Evolutionary conservation across 331 rosid genomes (phyloP).

Genomic region (Dryas integrifolia): DNA sequence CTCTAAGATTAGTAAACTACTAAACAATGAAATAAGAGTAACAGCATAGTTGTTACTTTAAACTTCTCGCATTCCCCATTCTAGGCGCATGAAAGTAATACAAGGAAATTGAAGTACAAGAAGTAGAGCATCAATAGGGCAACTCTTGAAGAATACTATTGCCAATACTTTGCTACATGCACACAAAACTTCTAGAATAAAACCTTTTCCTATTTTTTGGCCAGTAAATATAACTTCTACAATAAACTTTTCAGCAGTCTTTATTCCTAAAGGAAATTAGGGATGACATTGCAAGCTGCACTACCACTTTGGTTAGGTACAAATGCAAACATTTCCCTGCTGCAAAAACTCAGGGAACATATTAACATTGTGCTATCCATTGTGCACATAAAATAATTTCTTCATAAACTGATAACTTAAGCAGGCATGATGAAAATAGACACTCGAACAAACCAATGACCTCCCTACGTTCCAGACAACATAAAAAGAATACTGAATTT

Average conservation of each 20-base stretch:
- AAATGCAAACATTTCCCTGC: background rate
- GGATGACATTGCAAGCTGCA: background rate
- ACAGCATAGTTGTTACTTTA: background rate
- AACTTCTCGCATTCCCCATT: background rate
- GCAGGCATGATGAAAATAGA: background rate
- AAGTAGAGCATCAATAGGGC: background rate
- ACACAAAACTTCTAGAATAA: background rate
- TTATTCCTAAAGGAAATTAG: background rate
- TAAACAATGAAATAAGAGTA: background rate
- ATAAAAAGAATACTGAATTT: background rate
- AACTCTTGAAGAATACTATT: background rate
- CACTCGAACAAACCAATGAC: background rate
- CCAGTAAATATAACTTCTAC: background rate
- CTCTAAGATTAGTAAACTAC: background rate
- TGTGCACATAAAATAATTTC: background rate
- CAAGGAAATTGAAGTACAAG: background rate
- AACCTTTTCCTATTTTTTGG: background rate
- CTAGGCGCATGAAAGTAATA: background rate
- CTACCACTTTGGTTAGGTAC: background rate
- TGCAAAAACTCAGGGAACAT: background rate
- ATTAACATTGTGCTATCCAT: background rate
- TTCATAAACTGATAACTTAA: background rate
- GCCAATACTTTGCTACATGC: background rate
- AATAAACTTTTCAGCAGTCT: background rate
- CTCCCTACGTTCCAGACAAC: background rate